Evolutionary conservation across 2,329 filamentous ascomycete species (phyloP), one percentile per base, ranked within the genome.

Genomic region (Ilyonectria sp.): DNA sequence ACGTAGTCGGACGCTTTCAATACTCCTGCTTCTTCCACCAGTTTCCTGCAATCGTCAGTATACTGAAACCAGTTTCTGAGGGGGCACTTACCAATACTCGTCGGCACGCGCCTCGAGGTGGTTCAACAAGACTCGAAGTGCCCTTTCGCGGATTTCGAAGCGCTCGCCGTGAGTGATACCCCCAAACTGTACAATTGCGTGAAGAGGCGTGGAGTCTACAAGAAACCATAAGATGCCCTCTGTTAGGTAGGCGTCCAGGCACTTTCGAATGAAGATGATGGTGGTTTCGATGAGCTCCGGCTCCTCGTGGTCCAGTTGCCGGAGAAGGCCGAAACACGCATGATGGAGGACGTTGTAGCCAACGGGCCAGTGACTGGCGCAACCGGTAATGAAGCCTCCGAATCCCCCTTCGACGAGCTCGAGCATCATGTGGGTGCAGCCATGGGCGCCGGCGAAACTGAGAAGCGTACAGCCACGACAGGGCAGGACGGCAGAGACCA

Each of bases 401-500:
- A 76, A 60, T 0, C 70, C 74, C 23, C 68, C 31, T 9, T 73
- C 70, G 6, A 75, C 15, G 7, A 74, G 71, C 44, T 73, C 71
- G 8, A 74, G 10, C 68, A 75, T 72, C 8, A 68, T 53, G 0
- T 53, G 44, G 15, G 64, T 54, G 13, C 53, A 43, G 4, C 31
- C 9, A 1, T 50, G 31, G 0, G 60, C 43, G 1, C 70, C 65
- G n/a, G 73, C 69, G 26, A 69, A 73, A 37, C 74, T 76, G 44
- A 76, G 60, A 13, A 76, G 69, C 26, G 72, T 76, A 23, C 74
- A 76, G 1, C 66, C 63, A n/a, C 64, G 55, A 46, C 74, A 76
- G 15, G 74, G 71, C 63, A 76, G 40, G 43, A 72, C 53, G 15
- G 73, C 72, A 13, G 67, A 52, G 37, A 53, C 60, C 1, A 76